Percentiles rank a stretch among this genome's conserved stretches.
Evolutionary conservation across 208 protist species (phyloP).

Genomic region (Acanthamoeba healyi): DNA sequence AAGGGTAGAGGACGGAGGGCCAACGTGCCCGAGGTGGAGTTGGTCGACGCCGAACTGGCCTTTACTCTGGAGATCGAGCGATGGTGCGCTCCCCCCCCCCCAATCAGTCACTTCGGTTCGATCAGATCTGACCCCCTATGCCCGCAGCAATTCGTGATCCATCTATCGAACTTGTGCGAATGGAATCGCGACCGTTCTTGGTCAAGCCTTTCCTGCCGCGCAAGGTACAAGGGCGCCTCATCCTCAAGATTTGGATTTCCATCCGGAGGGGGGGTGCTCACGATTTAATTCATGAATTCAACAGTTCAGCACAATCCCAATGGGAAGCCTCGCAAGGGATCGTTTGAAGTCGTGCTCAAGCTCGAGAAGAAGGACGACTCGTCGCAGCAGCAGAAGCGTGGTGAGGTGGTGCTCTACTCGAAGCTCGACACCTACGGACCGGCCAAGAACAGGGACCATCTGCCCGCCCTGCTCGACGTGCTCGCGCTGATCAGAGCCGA

Average conservation of each 20-base stretch:
- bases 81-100: not conserved
- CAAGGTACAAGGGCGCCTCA: not conserved
- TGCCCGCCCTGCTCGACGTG: not conserved
- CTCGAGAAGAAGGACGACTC: not conserved
- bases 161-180: slow-evolving; percentile 56
- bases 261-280: not conserved
- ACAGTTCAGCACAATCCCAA: slow-evolving; percentile 42
- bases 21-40: not conserved
- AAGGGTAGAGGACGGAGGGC: not conserved
- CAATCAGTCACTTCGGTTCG: not conserved
- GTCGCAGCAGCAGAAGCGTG: not conserved
- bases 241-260: not conserved
- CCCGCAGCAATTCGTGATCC: slow-evolving; percentile 11
- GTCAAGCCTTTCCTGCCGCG: not conserved
- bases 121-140: not conserved
- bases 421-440: slow-evolving; percentile 16
- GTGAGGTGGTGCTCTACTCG: not conserved
- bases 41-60: not conserved
- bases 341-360: not conserved
- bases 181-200: not conserved
- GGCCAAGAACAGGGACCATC: slow-evolving; percentile 30
- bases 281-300: not conserved
- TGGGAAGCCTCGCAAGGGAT: slow-evolving; percentile 23
- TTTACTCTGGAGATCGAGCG: slow-evolving; percentile 36
- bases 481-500: not conserved